These are phyloP conservation scores for Magnusiomyces fungicola DNA, from an alignment of 1,139 yeast species.

Conservation along the genomic window DNA sequence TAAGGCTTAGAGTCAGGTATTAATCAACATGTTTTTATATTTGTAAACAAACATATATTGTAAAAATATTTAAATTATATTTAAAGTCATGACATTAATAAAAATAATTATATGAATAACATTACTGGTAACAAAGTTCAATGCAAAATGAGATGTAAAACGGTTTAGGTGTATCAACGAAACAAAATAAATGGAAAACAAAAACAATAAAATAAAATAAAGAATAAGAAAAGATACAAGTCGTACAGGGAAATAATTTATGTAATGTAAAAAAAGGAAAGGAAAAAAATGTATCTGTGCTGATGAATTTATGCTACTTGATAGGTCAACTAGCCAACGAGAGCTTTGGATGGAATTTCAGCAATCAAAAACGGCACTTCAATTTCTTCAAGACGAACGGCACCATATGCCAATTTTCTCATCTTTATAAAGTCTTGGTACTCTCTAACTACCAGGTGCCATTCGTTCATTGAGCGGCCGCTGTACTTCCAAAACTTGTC, in stretches of 20 bases:
- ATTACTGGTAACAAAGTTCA: no score
- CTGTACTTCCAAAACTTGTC: conserved; percentile 37
- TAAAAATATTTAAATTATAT: no score
- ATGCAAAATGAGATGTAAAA: no score
- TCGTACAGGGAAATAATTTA: not conserved
- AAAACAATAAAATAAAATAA: no score
- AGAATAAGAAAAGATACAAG: not conserved
- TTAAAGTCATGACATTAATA: no score
- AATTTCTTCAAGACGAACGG: conserved; percentile 27
- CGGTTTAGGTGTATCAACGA: no score
- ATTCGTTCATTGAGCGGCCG: conserved; percentile 62
- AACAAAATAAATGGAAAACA: no score
- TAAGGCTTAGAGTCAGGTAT: no score
- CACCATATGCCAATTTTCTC: conserved; percentile 25
- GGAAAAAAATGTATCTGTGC: not conserved
- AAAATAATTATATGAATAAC: no score
- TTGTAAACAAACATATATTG: no score
- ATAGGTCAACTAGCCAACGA: conserved; percentile 6
- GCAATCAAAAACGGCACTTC: conserved; percentile 41
- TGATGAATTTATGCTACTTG: no score
- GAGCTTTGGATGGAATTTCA: conserved; percentile 28
- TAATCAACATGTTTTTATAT: no score
- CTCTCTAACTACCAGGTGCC: conserved; percentile 50
- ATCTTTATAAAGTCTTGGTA: conserved; percentile 48
- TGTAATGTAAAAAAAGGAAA: not conserved